These are phyloP conservation scores for Irpex sp. DNA, from an alignment of 1,284 basidiomycete species.

Conservation along the genomic window DNA sequence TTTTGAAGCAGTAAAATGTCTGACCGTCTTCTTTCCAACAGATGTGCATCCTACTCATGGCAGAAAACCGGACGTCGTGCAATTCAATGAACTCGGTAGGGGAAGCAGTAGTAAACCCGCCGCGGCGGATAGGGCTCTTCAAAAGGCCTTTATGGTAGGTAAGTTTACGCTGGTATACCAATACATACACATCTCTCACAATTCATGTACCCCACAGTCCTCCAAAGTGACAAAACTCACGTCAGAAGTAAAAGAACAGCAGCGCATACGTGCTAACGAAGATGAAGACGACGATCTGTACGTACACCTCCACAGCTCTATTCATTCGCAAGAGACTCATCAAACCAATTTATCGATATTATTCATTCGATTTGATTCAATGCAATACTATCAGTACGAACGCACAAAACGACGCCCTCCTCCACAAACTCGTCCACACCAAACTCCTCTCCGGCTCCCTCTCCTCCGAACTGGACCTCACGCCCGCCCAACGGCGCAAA, in stretches of 20 bases:
- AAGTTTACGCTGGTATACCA: conserved; percentile 3
- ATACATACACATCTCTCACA: not conserved
- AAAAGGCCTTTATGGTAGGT: conserved; percentile 72
- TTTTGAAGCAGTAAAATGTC: not conserved
- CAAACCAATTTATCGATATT: too few species aligned
- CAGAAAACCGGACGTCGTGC: conserved; percentile 40
- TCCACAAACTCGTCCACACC: conserved; percentile 76
- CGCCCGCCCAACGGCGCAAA: conserved; percentile 62
- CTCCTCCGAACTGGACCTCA: conserved; percentile 54
- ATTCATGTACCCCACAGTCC: conserved; percentile 42
- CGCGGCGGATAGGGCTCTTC: conserved; percentile 34
- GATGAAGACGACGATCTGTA: conserved; percentile 46
- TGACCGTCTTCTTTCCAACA: not conserved
- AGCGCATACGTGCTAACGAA: conserved; percentile 21
- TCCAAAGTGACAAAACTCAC: conserved; percentile 67
- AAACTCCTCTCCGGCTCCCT: conserved; percentile 70
- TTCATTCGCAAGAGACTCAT: too few species aligned
- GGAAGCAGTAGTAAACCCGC: conserved; percentile 16
- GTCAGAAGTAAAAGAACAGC: conserved; percentile 26
- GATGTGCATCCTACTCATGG: not conserved
- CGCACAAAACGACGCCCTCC: conserved; percentile 66
- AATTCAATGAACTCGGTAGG: conserved; percentile 47
- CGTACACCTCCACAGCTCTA: conserved; percentile 18
- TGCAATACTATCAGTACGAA: conserved; percentile 53
- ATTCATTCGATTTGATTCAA: not conserved